Base-by-base conservation (phyloP, 2,329 filamentous ascomycete species). In the Pseudogymnoascus sp. region DNA sequence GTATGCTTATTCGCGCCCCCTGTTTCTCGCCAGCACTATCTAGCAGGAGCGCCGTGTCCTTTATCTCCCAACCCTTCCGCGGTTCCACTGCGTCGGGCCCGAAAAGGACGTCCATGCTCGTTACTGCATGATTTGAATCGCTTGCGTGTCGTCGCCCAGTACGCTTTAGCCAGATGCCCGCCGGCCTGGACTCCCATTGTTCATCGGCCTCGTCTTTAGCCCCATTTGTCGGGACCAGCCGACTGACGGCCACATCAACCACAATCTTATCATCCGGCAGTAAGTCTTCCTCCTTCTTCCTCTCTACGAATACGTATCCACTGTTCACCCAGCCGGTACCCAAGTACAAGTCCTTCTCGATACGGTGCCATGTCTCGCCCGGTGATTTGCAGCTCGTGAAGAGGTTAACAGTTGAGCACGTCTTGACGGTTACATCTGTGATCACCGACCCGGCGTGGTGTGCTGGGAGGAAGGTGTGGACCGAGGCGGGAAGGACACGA, bases 71-170 rank as follows among this genome's bases (percentile, higher is more conserved):
- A 30, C 90, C 90, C 1, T 87, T 84, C 63, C 94, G 85, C 4
- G 91, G 92, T 72, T 99, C 94, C 33, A 92, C 90, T 8, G 92
- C 93, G 75, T 90, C 86, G 6, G 85, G 78, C 25, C 87, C 85
- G 70, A 89, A 89, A 12, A 91, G 74, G 3, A 91, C 80, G 73
- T 91, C 88, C 2, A 90, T 79, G 4, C 84, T 84, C 0, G 87
- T 91, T 38, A 91, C 78, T 0, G 83, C 83, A 38, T 71, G 63
- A 5, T 69, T 41, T 9, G 68, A 71, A 66, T 73, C 72, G 62
- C 79, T 82, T 33, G 82, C 80, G n/a, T 82, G 83, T 62, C 84
- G 78, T 55, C 70, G 70, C 33, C 69, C 66, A 28, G 68, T 69
- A 35, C 72, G 64, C 72, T 87, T 83, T 64, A 91, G 75, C 87